Percentiles rank a stretch among this genome's conserved stretches.
Evolutionary conservation across 2,329 filamentous ascomycete species (phyloP).

Genomic region (Hymenoscyphus scutula): DNA sequence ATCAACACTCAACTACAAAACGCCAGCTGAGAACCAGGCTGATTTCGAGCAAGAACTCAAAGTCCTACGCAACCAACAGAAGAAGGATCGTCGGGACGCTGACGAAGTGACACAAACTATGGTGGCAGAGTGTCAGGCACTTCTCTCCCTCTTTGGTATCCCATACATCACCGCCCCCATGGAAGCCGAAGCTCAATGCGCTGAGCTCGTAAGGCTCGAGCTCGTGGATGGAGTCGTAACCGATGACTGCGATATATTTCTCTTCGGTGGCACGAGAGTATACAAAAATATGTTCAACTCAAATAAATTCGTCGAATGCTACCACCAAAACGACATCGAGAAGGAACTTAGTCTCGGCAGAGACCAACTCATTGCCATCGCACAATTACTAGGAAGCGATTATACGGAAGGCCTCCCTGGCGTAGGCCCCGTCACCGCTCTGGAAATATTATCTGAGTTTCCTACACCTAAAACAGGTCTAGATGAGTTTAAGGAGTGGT

Average conservation of each 20-base stretch:
- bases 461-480: constrained; percentile 52
- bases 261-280: constrained; percentile 92
- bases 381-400: constrained; percentile 87
- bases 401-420: constrained; percentile 91
- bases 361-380: constrained; percentile 83
- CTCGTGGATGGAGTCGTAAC: constrained; percentile 97
- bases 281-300: constrained; percentile 99
- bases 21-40: constrained; percentile 65
- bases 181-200: constrained; percentile 98
- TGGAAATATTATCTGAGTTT: constrained; percentile 94
- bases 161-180: constrained; percentile 97
- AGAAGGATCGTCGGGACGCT: constrained; percentile 91
- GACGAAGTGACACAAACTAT: constrained; percentile 97
- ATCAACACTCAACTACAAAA: constrained; percentile 76
- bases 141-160: constrained; percentile 85
- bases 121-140: constrained; percentile 90
- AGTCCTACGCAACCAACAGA: constrained; percentile 87
- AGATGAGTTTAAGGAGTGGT: constrained; percentile 82
- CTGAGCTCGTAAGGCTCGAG: constrained; percentile 79
- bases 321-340: constrained; percentile 78
- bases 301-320: constrained; percentile 97
- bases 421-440: constrained; percentile 88
- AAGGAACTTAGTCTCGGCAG: constrained; percentile 85
- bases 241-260: constrained; percentile 93
- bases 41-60: constrained; percentile 87